Conservation (phyloP, 2,329 filamentous ascomycete species). For the Cladosporium sp. region DNA sequence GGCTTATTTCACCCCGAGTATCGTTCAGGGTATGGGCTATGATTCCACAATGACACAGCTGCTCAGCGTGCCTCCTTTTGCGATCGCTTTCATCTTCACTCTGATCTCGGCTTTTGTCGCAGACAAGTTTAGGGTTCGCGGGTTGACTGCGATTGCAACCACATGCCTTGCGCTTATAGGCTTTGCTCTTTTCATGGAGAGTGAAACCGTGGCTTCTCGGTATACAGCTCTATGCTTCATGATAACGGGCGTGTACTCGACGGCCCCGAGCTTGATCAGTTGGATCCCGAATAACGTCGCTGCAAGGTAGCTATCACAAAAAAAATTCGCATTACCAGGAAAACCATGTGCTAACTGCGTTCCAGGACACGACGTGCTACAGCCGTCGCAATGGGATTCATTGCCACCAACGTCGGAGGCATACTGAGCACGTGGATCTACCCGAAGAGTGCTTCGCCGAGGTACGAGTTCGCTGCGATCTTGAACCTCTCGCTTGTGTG, state of each 20-base stretch:
- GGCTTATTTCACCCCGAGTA: conserved; percentile 20
- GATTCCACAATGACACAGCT: conserved; percentile 62
- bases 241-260: conserved; percentile 83
- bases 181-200: conserved; percentile 72
- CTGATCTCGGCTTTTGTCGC: conserved; percentile 68
- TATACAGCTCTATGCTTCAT: conserved; percentile 82
- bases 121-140: conserved; percentile 68
- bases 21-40: conserved; percentile 44
- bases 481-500: conserved; percentile 23
- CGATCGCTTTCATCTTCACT: conserved; percentile 64
- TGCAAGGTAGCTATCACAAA: conserved; percentile 58
- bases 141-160: conserved; percentile 72
- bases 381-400: conserved; percentile 80
- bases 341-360: no score
- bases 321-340: no score
- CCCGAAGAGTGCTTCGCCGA: neutral
- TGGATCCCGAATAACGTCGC: conserved; percentile 88
- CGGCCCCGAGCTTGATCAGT: conserved; percentile 78
- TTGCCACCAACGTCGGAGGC: neutral
- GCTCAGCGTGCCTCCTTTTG: conserved; percentile 71
- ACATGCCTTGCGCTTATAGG: conserved; percentile 69
- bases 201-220: conserved; percentile 59
- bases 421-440: conserved; percentile 2
- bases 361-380: conserved; percentile 80
- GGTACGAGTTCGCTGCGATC: conserved; percentile 2